Evolutionary conservation across 176 grass and related monocot genomes (phyloP), one percentile per base, ranked within the genome.

Genomic region (Pontederia crassipes): DNA sequence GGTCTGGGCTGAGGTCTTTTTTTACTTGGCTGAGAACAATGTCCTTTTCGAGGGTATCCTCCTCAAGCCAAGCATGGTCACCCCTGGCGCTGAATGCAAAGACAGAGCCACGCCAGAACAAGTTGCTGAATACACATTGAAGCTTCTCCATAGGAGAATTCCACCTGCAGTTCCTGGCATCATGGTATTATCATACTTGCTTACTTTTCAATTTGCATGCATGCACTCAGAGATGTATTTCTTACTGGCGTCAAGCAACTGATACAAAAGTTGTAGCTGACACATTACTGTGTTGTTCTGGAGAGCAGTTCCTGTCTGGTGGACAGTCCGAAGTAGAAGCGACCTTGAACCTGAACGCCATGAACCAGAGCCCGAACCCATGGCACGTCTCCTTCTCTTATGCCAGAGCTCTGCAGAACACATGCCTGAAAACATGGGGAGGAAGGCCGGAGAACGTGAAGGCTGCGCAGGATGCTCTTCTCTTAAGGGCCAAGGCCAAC

Each of bases 21-120:
- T 48, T 81, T 88, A 92, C 71, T 27, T 97, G 79, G 74, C 93
- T 45, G 76, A 97, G 81, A 97, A 97, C 84, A 97, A 83, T 13
- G 93, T 92, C 35, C 53, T 79, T 67, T 92, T 85, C 10, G 93
- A 97, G 67, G 93, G 93, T 56, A 97, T 97, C 76, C 84, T 97
- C 54, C 56, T 97, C 29, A 97, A 97, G 74, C 93, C 93, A 47
- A 97, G 93, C 93, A 97, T 97, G 93, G 87, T 97, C 0, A 97
- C 93, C 59, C 93, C 93, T 7, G 93, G 93, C 52, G 93, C 93
- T 14, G 93, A 97, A 59, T 81, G 68, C 81, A 80, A 79, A 64
- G 84, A 97, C 12, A 88, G 6, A 66, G 78, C 81, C 77, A 76
- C 93, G 40, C 84, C 93, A 20, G 74, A 97, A 67, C 78, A 92